Percentiles rank a stretch among this genome's conserved stretches.
These are phyloP conservation scores for Camelina neglecta DNA, from an alignment of 345 rosid species.

Conservation along the genomic window DNA sequence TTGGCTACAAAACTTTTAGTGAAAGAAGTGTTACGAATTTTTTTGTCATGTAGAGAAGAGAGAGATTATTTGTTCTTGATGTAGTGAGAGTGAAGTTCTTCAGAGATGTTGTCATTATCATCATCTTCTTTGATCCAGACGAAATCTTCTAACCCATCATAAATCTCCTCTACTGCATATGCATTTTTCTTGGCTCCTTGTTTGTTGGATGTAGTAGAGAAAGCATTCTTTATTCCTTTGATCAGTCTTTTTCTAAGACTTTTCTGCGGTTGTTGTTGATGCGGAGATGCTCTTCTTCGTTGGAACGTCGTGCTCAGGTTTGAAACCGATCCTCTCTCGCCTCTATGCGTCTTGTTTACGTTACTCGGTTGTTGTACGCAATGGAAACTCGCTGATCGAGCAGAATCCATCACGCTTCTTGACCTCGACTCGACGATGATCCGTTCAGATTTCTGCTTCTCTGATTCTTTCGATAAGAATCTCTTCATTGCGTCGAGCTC, in stretches of 20 bases:
- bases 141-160: conserved; percentile 45
- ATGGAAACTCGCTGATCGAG: conserved; percentile 74
- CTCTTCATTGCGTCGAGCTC: conserved; percentile 71
- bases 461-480: conserved; percentile 47
- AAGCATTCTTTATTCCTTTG: conserved; percentile 58
- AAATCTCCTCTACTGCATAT: conserved; percentile 26
- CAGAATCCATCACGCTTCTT: conserved; percentile 46
- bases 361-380: conserved; percentile 37
- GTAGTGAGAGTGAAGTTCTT: conserved; percentile 42
- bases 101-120: conserved; percentile 29
- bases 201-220: conserved; percentile 52
- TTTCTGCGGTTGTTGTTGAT: conserved; percentile 35
- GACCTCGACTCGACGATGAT: conserved; percentile 16
- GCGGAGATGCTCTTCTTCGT: conserved; percentile 23
- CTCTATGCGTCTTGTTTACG: conserved; percentile 49
- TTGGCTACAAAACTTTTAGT: conserved; percentile 23
- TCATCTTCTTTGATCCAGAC: conserved; percentile 41
- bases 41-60: conserved; percentile 2
- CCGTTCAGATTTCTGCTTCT: conserved; percentile 20
- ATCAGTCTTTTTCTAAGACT: conserved; percentile 58
- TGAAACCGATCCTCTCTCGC: conserved; percentile 55
- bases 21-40: neutral
- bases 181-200: conserved; percentile 40
- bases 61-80: conserved; percentile 36
- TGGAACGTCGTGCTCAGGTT: conserved; percentile 54